These are phyloP conservation scores for Primulina eburnea DNA, from an alignment of 257 asterid species.

Conservation along the genomic window DNA sequence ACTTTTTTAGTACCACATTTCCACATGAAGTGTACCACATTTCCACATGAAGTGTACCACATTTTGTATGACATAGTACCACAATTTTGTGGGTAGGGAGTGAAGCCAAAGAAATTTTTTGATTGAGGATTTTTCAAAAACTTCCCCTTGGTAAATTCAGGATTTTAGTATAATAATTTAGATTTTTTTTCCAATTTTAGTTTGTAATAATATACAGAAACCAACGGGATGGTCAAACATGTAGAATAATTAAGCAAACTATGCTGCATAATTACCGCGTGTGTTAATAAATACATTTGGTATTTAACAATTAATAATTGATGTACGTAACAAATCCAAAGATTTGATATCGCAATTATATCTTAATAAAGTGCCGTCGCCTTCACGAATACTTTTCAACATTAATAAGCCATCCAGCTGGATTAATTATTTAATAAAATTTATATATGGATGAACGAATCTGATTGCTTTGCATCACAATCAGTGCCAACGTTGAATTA, in stretches of 20 bases:
- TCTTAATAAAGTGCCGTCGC: constrained; percentile 56
- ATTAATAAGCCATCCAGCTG: constrained; percentile 19
- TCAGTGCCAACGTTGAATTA: constrained; percentile 30
- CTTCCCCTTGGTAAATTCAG: too few relatives aligned
- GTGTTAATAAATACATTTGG: not conserved
- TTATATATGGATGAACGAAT: not conserved
- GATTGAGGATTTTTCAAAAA: too few relatives aligned
- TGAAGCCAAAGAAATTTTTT: too few relatives aligned
- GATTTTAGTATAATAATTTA: too few relatives aligned
- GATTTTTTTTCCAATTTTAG: too few relatives aligned
- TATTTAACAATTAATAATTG: too few relatives aligned
- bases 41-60: too few relatives aligned
- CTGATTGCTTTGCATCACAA: constrained; percentile 27
- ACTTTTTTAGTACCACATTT: too few relatives aligned
- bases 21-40: too few relatives aligned
- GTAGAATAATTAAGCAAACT: constrained; percentile 30
- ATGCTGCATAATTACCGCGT: constrained; percentile 19
- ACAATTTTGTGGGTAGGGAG: too few relatives aligned
- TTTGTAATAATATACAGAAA: too few relatives aligned
- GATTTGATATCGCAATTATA: not conserved
- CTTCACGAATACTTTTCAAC: constrained; percentile 53
- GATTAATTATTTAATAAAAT: not conserved
- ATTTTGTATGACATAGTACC: too few relatives aligned
- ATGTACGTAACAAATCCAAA: not conserved
- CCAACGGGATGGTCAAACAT: constrained; percentile 60